Base-by-base conservation (phyloP, 2,329 filamentous ascomycete genomes). In the Dothiorella sarmentorum region DNA sequence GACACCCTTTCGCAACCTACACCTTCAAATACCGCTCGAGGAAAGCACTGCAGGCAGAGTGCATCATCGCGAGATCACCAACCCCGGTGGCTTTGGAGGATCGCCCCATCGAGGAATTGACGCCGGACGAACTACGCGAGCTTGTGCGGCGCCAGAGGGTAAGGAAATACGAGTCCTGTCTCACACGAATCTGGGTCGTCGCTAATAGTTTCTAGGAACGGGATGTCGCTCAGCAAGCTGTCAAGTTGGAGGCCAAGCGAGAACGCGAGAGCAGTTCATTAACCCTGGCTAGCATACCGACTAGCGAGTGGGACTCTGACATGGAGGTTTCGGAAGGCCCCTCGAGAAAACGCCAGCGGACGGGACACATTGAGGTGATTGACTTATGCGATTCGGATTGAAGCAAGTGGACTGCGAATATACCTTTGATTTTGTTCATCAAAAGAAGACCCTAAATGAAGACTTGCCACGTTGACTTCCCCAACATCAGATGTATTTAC, bases 41-140 rank as follows among this genome's bases (percentile, higher is more conserved):
- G 69, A 68, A 60, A 13, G 60, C 65, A 20, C 63, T 76, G 0
- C 66, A 73, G 56, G 63, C 67, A 1, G 65, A 75, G 4, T 43
- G 67, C 10, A 63, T 76, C 20, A 67, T 75, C 17, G 66, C 65
- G 3, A 64, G 67, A 10, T 66, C 56, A 2, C 69, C 68, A 1
- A 68, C 62, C 7, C 71, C 69, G 0, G 60, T 64, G 15, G 64
- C 64, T 5, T 42, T 67, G 0, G 63, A 69, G 37, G 59, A 67
- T 5, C 40, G 65, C 24, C 60, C 65, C 6, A 20, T 66, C 9
- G 65, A 67, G 15, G 62, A 64, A 3, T 49, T 67, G 7, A 61
- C 63, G 17, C 17, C 53, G 26, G 64, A 68, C 15, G 69, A 71
- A 38, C 49, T 67, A 55, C 49, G 61, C 4, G 63, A 67, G 29